phyloP scores from a whole-genome alignment of 2,329 filamentous ascomycete species.

The Helotiales sp. region DNA sequence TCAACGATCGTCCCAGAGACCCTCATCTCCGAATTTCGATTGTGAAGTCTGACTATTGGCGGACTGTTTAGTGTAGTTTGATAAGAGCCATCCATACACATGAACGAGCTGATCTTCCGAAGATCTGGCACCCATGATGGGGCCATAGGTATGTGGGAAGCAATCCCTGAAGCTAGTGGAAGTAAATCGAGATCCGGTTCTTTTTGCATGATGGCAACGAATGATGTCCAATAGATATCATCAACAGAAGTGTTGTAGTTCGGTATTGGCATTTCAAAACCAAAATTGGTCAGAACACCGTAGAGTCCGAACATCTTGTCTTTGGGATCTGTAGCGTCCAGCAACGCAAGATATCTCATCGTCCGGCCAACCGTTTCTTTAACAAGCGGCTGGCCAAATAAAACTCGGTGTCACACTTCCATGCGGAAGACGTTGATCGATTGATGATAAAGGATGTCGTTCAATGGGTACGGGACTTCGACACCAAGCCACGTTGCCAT shows the following conservation, averaged over 20 bases:
- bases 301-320: conserved; percentile 17
- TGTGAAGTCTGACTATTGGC: not conserved
- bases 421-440: not conserved
- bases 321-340: conserved; percentile 8
- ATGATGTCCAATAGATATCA: not conserved
- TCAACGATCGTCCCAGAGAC: not conserved
- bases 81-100: not conserved
- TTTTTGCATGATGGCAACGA: not conserved
- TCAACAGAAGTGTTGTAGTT: not conserved
- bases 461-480: not conserved
- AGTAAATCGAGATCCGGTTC: conserved; percentile 2
- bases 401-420: not conserved
- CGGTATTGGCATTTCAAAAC: conserved; percentile 1
- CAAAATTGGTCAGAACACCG: not conserved
- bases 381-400: not conserved
- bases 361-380: not conserved
- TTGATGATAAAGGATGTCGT: conserved; percentile 5
- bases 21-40: not conserved
- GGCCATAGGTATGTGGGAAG: not conserved
- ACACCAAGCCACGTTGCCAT: too few relatives aligned
- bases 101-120: conserved; percentile 1
- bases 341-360: not conserved
- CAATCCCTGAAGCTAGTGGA: conserved; percentile 1
- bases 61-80: not conserved
- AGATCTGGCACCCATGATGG: conserved; percentile 6